Conservation (phyloP, 371 early-diverging fungal genomes). For the Haplosporangium sp. region DNA sequence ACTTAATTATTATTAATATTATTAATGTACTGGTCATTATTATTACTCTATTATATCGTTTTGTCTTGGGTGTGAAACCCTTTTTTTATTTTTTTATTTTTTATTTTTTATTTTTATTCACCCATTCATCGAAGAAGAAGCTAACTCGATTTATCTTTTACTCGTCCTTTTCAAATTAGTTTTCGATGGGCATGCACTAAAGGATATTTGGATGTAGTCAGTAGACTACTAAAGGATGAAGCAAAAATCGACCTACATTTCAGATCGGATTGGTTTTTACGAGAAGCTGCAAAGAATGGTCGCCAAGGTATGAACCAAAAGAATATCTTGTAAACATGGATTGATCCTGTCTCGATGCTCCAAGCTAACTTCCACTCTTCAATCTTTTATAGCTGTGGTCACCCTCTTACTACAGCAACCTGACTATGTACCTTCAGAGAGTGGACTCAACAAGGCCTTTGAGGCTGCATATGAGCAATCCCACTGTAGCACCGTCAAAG, state of each 20-base stretch:
- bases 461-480: constrained; percentile 52
- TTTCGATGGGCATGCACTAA: constrained; percentile 56
- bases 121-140: no score
- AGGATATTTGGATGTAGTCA: constrained; percentile 35
- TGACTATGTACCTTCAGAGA: constrained; percentile 41
- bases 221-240: constrained; percentile 23
- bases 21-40: no score
- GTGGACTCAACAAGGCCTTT: constrained; percentile 54
- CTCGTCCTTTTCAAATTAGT: constrained; percentile 6
- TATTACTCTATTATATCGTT: no score
- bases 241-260: constrained; percentile 40
- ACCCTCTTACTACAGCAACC: constrained; percentile 27
- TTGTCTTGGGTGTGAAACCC: no score
- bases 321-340: not conserved
- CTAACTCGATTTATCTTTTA: no score
- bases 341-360: not conserved
- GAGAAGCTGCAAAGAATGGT: constrained; percentile 51
- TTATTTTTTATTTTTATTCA: no score
- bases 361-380: not conserved
- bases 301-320: constrained; percentile 25
- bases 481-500: constrained; percentile 34
- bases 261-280: constrained; percentile 49
- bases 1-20: not conserved
- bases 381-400: constrained; percentile 15
- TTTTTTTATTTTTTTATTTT: no score